Evolutionary conservation across 2,329 filamentous ascomycete species (phyloP).

Genomic region (Penicillium brevicompactum): DNA sequence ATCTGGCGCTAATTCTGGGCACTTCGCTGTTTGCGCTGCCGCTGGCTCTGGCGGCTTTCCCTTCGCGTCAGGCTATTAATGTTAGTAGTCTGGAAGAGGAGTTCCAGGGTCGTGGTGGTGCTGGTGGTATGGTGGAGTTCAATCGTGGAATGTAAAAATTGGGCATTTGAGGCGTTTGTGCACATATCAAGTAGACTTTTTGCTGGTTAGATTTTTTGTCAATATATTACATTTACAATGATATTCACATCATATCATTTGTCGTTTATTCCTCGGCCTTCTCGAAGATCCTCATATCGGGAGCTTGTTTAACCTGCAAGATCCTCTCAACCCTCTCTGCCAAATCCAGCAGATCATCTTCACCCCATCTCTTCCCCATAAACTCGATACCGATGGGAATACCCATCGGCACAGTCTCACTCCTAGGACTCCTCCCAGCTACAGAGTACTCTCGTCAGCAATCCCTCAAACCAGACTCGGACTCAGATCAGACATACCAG

Average conservation of each 20-base stretch:
- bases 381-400: slow-evolving; percentile 69
- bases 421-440: slow-evolving; percentile 53
- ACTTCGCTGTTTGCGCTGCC: slow-evolving; percentile 89
- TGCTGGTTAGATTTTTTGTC: not conserved
- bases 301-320: slow-evolving; percentile 50
- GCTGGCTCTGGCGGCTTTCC: slow-evolving; percentile 87
- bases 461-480: not conserved
- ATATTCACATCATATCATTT: no score
- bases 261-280: not conserved
- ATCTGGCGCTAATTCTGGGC: slow-evolving; percentile 80
- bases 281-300: slow-evolving; percentile 23
- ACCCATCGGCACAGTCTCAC: slow-evolving; percentile 54
- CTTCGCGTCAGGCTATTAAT: slow-evolving; percentile 80
- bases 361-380: slow-evolving; percentile 58
- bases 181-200: slow-evolving; percentile 1
- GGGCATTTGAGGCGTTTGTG: slow-evolving; percentile 5
- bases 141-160: slow-evolving; percentile 81
- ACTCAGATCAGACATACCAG: slow-evolving; percentile 36
- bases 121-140: slow-evolving; percentile 85
- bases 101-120: slow-evolving; percentile 79
- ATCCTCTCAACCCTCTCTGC: slow-evolving; percentile 55
- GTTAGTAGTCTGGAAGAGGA: slow-evolving; percentile 78
- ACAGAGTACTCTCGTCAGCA: not conserved
- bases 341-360: slow-evolving; percentile 56
- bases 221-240: not conserved